Evolutionary conservation across 257 asterid genomes (phyloP), one percentile per base, ranked within the genome.

Genomic region (Agastache rugosa): DNA sequence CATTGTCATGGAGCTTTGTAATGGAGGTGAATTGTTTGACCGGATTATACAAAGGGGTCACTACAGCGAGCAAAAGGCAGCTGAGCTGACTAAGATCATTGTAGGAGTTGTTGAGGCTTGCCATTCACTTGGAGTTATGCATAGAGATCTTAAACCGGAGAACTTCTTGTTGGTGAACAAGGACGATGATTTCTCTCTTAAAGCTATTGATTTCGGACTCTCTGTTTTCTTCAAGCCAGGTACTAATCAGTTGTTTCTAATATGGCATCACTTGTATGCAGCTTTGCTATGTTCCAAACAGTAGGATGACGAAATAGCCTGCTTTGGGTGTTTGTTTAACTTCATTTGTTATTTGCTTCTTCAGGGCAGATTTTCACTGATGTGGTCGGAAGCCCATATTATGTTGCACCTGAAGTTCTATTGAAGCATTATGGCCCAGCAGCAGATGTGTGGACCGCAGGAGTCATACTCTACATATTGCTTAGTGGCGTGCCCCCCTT

Each of bases 391-490:
- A 93, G 98, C 85, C 98, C 98, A 20, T 93, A 93, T 69, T 93
- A 93, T 62, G 97, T 93, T 15, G 98, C 98, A 54, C 98, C 98
- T 48, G 98, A 93, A 91, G 97, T 93, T 64, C 96, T 93, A 59
- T 59, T 82, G 87, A 91, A 91, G 91, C 87, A 81, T 77, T 93
- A 91, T 83, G 98, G 98, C 48, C 98, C 96, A 17, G 91, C 87
- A 80, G 96, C 97, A 76, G 98, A 93, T 71, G 97, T 91, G 23
- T 93, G 98, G 98, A 93, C 97, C 41, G 97, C 97, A 44, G 97
- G 97, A 42, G 97, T 93, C 75, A 93, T 93, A 69, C 87, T 93
- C 48, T 93, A 93, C 73, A 93, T 93, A 74, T 84, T 93, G 80
- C 86, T 92, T 25, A 91, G 97, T 75, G 98, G 98, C 54, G 98